Base-by-base conservation (phyloP, 345 rosid genomes). In the Eucalyptus pauciflora region DNA sequence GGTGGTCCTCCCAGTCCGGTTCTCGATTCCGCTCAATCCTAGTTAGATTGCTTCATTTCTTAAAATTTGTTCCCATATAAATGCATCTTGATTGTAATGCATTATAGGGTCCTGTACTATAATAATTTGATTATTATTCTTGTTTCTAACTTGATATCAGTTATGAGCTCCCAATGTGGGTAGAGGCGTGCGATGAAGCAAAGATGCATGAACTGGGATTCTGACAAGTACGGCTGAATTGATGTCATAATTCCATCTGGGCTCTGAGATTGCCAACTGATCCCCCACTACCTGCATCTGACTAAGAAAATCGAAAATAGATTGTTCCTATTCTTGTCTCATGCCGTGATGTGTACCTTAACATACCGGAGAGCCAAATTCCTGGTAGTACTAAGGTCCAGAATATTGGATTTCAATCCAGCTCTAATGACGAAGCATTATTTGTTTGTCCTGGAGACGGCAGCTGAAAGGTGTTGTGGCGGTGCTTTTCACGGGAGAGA, bases 1-100 rank as follows among this genome's bases (percentile, higher is more conserved):
- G 1, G 0, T 51, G 41, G 41, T 37, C 41, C 41, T 37, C 4
- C 41, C 41, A 4, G 2, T 51, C 4, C 4, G 22, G 1, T 51
- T 51, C 4, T 22, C 4, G 0, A 41, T 51, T 52, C 24, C 2
- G 10, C 18, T 52, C 22, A 7, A 10, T 18, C 56, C 18, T 1
- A 29, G 20, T n/a, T n/a, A 64, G 5, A 14, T n/a, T 64, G 76
- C 37, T 64, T n/a, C 37, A 13, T n/a, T 64, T 64, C 76, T 64
- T n/a, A 64, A 64, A 64, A 64, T 15, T n/a, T n/a, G 37, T 64
- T 64, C 10, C 37, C 37, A 14, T n/a, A n/a, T 64, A 64, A 13
- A 64, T 4, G 31, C 37, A 29, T 4, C 18, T n/a, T 64, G 41
- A 64, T 64, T n/a, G 37, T 64, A n/a, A n/a, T 14, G 37, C 37